Percentiles rank a stretch among this genome's conserved stretches.
These are phyloP conservation scores for Pythium rhizo-oryzae DNA, from an alignment of 352 stramenopile genomes.

Conservation along the genomic window DNA sequence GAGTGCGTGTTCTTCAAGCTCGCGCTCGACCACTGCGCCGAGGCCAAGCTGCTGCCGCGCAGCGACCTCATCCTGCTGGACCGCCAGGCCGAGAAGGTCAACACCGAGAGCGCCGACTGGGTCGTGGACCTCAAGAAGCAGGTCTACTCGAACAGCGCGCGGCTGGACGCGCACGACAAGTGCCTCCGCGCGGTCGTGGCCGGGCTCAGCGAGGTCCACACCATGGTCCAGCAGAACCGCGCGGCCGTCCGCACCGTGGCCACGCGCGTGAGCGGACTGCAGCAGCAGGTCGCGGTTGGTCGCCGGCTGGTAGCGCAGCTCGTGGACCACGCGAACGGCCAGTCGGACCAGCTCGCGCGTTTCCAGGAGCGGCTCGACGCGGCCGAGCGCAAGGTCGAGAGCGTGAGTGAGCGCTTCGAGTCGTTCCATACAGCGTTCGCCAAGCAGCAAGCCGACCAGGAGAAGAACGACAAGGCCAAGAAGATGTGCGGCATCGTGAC, in stretches of 20 bases:
- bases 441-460: slow-evolving; percentile 14
- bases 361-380: not conserved
- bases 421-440: slow-evolving; percentile 13
- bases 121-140: slow-evolving; percentile 7
- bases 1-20: slow-evolving; percentile 39
- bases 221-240: slow-evolving; percentile 3
- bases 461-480: slow-evolving; percentile 32
- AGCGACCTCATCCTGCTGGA: slow-evolving; percentile 27
- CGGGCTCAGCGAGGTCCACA: slow-evolving; percentile 11
- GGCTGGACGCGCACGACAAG: slow-evolving; percentile 13
- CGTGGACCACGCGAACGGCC: not conserved
- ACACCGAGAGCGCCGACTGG: slow-evolving; percentile 21
- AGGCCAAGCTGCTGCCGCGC: slow-evolving; percentile 14
- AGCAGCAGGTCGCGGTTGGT: slow-evolving; percentile 1
- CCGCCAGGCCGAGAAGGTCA: slow-evolving; percentile 23
- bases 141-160: slow-evolving; percentile 13
- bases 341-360: not conserved
- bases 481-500: slow-evolving; percentile 31
- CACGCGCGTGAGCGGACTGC: not conserved
- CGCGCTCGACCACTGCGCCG: slow-evolving; percentile 31
- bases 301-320: slow-evolving; percentile 1
- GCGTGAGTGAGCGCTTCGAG: not conserved
- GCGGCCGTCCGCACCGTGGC: not conserved
- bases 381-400: slow-evolving; percentile 11
- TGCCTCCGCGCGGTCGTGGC: slow-evolving; percentile 1